A percentile compares a stretch with the other conserved stretches of the same genome.
phyloP scores from a whole-genome alignment of 768 basidiomycete species.

The Tylopilus vinaceipallidus region DNA sequence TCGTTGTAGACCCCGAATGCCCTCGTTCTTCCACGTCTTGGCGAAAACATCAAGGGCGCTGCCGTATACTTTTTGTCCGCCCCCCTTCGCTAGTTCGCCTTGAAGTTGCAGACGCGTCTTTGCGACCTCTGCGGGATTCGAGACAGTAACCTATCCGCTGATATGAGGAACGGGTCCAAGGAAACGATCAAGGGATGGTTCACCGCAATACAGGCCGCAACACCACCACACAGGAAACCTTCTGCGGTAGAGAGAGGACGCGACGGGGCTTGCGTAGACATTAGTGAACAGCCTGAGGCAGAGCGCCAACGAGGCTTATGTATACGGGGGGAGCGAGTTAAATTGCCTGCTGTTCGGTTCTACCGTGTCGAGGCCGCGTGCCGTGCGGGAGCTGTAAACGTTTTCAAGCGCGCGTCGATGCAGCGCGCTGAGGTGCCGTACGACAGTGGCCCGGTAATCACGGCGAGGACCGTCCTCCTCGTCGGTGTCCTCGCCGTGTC shows the following conservation, averaged over 20 bases:
- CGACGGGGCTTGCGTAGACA: slow-evolving; percentile 12
- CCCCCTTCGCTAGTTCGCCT: slow-evolving; percentile 83
- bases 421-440: slow-evolving; percentile 6
- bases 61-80: slow-evolving; percentile 76
- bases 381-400: too few relatives aligned
- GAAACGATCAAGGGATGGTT: slow-evolving; percentile 6
- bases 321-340: slow-evolving; percentile 2
- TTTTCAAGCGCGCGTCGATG: slow-evolving; percentile 18
- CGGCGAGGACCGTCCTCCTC: slow-evolving; percentile 50
- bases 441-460: slow-evolving; percentile 41
- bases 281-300: slow-evolving; percentile 4
- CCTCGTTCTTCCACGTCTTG: slow-evolving; percentile 90
- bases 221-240: slow-evolving; percentile 84
- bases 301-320: slow-evolving; percentile 3
- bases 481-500: slow-evolving; percentile 57
- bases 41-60: slow-evolving; percentile 82
- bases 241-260: slow-evolving; percentile 63
- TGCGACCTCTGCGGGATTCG: slow-evolving; percentile 72
- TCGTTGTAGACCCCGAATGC: slow-evolving; percentile 87
- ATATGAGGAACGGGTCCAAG: slow-evolving; percentile 5
- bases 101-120: slow-evolving; percentile 97
- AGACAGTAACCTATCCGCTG: slow-evolving; percentile 65
- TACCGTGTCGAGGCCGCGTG: too few relatives aligned
- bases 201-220: slow-evolving; percentile 91
- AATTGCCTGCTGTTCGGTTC: neutral